These are phyloP conservation scores for Naganishia antarctica DNA, from an alignment of 768 basidiomycete genomes.

Conservation along the genomic window DNA sequence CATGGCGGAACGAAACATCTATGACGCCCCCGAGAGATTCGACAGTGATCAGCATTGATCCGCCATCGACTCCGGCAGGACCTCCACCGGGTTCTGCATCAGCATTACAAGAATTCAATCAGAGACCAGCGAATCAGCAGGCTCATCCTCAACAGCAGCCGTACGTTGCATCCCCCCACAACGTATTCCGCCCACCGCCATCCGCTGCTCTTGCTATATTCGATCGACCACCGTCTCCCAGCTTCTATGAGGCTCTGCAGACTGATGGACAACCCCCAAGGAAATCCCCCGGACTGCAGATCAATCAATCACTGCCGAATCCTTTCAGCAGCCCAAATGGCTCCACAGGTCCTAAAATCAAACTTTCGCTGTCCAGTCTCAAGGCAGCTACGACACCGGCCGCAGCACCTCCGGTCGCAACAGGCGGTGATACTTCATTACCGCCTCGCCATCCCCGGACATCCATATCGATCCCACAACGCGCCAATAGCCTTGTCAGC, in stretches of 20 bases:
- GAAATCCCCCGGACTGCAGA: background rate
- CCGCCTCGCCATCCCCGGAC: conserved; percentile 17
- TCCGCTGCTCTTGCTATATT: conserved; percentile 31
- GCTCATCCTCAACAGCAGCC: background rate
- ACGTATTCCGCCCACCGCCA: conserved; percentile 27
- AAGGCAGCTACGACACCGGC: background rate
- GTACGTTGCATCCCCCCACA: conserved; percentile 22
- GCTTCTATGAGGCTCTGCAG: conserved; percentile 9
- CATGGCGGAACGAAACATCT: background rate
- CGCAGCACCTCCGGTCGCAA: background rate
- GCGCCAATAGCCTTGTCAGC: conserved; percentile 20
- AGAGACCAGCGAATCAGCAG: background rate
- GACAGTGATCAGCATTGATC: background rate
- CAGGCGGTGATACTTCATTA: background rate
- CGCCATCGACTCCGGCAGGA: background rate
- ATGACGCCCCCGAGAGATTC: background rate
- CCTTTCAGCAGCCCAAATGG: conserved; percentile 17
- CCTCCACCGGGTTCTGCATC: background rate
- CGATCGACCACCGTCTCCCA: conserved; percentile 26
- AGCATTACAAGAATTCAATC: background rate
- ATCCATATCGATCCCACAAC: conserved; percentile 8
- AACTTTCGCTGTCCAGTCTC: conserved; percentile 7
- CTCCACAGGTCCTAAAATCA: conserved; percentile 8
- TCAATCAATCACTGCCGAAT: conserved; percentile 2
- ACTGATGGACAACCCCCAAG: background rate